phyloP scores from a whole-genome alignment of 805 yeast genomes.

The Saccharomycopsis sp. region DNA sequence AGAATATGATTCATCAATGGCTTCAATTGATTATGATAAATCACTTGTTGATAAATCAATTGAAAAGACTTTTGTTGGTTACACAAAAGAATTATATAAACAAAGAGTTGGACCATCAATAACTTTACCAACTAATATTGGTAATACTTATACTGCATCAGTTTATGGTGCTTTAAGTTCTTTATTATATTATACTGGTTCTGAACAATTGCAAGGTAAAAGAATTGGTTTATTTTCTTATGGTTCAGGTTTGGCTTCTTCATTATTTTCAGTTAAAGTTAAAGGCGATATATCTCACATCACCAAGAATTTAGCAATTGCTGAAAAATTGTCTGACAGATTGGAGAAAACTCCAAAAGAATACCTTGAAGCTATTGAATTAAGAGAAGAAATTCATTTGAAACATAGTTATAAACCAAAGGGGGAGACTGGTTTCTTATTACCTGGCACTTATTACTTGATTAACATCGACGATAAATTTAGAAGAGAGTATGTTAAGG shows the following conservation, averaged over 20 bases:
- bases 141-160: constrained; percentile 97
- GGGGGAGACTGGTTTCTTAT: constrained; percentile 68
- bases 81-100: constrained; percentile 59
- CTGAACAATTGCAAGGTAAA: constrained; percentile 68
- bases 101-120: constrained; percentile 75
- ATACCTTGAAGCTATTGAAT: constrained; percentile 71
- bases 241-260: constrained; percentile 96
- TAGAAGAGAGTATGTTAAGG: constrained; percentile 81
- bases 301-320: constrained; percentile 57
- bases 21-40: constrained; percentile 58
- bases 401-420: constrained; percentile 72
- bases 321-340: constrained; percentile 62
- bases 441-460: constrained; percentile 77
- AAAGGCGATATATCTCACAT: constrained; percentile 74
- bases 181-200: constrained; percentile 65
- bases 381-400: constrained; percentile 87
- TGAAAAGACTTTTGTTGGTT: constrained; percentile 80
- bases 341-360: constrained; percentile 61
- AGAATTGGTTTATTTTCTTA: constrained; percentile 91
- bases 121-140: constrained; percentile 89
- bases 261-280: constrained; percentile 73
- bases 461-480: constrained; percentile 77
- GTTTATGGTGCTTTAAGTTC: constrained; percentile 85
- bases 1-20: constrained; percentile 39
- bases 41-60: constrained; percentile 72